phyloP scores from a whole-genome alignment of 169 alveolate genomes.

The Eimeria praecox region DNA sequence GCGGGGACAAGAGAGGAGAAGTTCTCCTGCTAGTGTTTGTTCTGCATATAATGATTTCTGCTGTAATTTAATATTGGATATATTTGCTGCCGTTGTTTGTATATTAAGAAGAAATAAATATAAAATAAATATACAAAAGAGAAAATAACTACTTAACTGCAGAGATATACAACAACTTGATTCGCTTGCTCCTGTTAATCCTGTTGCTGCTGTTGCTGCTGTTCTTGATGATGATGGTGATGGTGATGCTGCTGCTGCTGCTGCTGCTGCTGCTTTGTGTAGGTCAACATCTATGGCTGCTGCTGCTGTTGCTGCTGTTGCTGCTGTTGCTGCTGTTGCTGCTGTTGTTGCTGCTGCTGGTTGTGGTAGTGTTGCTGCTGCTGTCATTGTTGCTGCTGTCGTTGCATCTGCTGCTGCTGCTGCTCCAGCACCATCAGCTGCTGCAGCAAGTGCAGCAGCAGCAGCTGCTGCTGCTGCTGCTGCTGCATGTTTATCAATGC shows the following conservation, averaged over 20 bases:
- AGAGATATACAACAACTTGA: too few species aligned
- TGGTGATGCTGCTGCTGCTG: neutral
- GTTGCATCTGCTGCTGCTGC: constrained; percentile 11
- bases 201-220: neutral
- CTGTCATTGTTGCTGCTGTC: constrained; percentile 7
- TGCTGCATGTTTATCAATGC: neutral
- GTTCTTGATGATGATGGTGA: too few species aligned
- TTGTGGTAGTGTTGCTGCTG: neutral
- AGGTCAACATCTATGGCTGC: neutral
- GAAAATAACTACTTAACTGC: too few species aligned
- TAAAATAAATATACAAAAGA: too few species aligned
- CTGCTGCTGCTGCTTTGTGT: neutral
- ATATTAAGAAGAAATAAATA: too few species aligned
- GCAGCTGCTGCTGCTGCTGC: too few species aligned
- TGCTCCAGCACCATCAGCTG: neutral
- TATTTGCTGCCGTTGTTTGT: neutral
- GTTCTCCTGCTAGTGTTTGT: neutral
- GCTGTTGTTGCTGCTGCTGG: neutral
- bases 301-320: neutral
- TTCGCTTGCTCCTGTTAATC: neutral
- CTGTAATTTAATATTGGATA: neutral
- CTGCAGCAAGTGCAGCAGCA: neutral
- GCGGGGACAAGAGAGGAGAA: neutral
- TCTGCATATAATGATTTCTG: neutral
- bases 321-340: neutral